phyloP scores from a whole-genome alignment of 345 rosid genomes.

The Arabis alpina region DNA sequence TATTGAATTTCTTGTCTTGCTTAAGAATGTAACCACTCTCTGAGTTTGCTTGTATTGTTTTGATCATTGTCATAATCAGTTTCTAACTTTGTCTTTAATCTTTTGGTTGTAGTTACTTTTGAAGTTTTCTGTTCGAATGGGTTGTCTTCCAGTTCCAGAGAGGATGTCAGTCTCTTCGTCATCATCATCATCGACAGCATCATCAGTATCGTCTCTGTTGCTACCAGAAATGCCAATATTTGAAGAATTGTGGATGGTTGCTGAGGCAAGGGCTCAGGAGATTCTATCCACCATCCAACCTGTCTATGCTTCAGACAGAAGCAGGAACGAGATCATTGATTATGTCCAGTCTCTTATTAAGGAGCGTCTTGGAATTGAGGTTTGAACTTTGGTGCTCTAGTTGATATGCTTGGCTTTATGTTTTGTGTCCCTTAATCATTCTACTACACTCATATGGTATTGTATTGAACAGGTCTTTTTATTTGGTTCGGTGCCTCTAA shows the following conservation, averaged over 20 bases:
- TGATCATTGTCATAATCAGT: neutral
- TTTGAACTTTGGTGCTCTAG: slow-evolving; percentile 41
- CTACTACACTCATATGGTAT: neutral
- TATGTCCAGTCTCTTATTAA: slow-evolving; percentile 57
- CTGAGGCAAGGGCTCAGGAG: slow-evolving; percentile 79
- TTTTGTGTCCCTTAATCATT: slow-evolving; percentile 11
- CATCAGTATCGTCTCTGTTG: slow-evolving; percentile 42
- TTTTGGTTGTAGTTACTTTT: slow-evolving; percentile 26
- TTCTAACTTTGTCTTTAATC: slow-evolving; percentile 18
- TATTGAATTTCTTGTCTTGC: slow-evolving; percentile 11
- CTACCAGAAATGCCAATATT: slow-evolving; percentile 46
- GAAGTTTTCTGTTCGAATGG: slow-evolving; percentile 50
- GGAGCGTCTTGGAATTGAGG: slow-evolving; percentile 65
- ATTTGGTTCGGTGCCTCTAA: slow-evolving; percentile 82
- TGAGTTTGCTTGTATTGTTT: neutral
- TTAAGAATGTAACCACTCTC: slow-evolving; percentile 23
- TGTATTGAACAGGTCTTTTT: slow-evolving; percentile 59
- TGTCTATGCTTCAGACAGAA: slow-evolving; percentile 57
- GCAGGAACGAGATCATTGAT: slow-evolving; percentile 57
- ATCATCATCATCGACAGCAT: slow-evolving; percentile 42
- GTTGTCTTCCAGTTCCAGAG: slow-evolving; percentile 51
- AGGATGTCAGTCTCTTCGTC: slow-evolving; percentile 38
- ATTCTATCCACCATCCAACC: slow-evolving; percentile 70
- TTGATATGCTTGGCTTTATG: neutral
- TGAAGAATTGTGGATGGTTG: slow-evolving; percentile 64